Evolutionary conservation across 2,329 filamentous ascomycete species (phyloP).

Genomic region (Mycosphaerella arachidis): DNA sequence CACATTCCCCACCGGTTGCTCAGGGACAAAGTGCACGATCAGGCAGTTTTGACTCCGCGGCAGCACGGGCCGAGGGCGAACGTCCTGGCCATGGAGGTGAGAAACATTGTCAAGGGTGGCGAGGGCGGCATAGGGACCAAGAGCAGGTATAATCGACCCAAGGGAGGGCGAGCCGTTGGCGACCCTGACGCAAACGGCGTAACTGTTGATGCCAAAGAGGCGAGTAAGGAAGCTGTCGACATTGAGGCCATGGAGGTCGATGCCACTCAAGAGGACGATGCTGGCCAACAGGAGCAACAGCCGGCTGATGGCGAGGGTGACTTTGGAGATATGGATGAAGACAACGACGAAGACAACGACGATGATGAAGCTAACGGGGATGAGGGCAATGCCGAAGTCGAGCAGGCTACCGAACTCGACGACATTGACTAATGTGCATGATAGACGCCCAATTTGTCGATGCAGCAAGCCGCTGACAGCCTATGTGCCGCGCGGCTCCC

Average conservation of each 20-base stretch:
- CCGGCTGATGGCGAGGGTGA: constrained; percentile 3
- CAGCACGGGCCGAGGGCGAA: background rate
- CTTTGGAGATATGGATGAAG: constrained; percentile 7
- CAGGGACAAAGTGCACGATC: constrained; percentile 11
- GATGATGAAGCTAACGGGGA: constrained; percentile 11
- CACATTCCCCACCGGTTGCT: constrained; percentile 19
- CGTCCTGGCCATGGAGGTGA: constrained; percentile 3
- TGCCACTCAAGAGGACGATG: too few relatives aligned
- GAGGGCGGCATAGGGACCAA: background rate
- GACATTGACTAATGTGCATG: background rate
- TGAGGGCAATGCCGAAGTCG: constrained; percentile 6
- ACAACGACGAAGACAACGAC: constrained; percentile 9
- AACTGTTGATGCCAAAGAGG: background rate
- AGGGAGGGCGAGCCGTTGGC: background rate
- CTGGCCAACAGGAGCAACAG: constrained; percentile 8
- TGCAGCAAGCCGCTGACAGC: too few relatives aligned
- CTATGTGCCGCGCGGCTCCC: too few relatives aligned
- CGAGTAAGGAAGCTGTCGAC: background rate
- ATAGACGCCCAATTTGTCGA: background rate
- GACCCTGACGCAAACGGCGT: background rate
- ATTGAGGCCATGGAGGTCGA: constrained; percentile 1
- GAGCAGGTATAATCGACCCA: background rate
- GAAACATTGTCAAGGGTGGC: constrained; percentile 7
- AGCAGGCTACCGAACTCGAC: background rate
- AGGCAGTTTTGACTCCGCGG: background rate